These are phyloP conservation scores for Lagenaria siceraria DNA, from an alignment of 306 rosid genomes.

Conservation along the genomic window DNA sequence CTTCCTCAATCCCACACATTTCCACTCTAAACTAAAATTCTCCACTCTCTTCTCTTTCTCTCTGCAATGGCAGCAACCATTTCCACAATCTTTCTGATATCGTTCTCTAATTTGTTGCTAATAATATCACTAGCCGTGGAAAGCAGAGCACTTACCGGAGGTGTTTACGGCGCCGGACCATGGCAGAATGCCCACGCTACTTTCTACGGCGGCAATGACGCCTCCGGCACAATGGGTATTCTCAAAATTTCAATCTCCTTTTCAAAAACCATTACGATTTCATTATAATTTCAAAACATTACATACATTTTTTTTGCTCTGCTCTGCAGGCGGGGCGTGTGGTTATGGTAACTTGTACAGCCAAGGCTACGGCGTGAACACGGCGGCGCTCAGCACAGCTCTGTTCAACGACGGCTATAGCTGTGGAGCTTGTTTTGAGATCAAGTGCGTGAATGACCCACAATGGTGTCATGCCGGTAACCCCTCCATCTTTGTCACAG, in stretches of 20 bases:
- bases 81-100: conserved; percentile 5
- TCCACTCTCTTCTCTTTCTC: background rate
- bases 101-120: background rate
- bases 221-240: conserved; percentile 87
- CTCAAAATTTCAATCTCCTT: background rate
- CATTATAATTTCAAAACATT: background rate
- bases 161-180: conserved; percentile 22
- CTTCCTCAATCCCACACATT: background rate
- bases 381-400: background rate
- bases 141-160: conserved; percentile 27
- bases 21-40: background rate
- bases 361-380: conserved; percentile 1
- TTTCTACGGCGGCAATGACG: conserved; percentile 78
- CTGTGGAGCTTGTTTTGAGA: conserved; percentile 52
- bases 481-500: conserved; percentile 47
- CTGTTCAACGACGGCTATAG: conserved; percentile 13
- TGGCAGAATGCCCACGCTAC: conserved; percentile 87
- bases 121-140: background rate
- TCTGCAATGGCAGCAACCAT: conserved; percentile 21
- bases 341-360: conserved; percentile 1
- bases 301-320: background rate
- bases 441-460: conserved; percentile 37
- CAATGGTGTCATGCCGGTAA: conserved; percentile 49
- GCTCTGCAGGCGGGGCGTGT: background rate
- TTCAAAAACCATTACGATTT: background rate